Conservation (phyloP, 108 stramenopile genomes). For the Skeletonema grethae region DNA sequence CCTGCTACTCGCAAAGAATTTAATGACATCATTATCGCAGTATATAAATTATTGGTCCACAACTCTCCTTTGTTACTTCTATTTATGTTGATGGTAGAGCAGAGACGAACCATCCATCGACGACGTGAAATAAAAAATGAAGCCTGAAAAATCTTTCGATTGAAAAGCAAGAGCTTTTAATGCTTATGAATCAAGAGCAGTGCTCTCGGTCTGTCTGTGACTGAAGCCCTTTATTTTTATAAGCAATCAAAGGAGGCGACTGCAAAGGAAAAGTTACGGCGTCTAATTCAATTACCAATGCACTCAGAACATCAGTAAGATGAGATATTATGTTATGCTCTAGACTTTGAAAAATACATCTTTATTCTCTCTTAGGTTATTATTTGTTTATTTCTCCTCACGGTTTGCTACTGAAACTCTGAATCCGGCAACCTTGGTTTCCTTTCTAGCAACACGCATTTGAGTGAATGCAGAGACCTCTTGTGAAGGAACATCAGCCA, state of each 20-base stretch:
- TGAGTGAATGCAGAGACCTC: slow-evolving; percentile 72
- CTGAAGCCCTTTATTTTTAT: no score
- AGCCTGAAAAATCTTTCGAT: no score
- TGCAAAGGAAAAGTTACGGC: no score
- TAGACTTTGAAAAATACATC: slow-evolving; percentile 6
- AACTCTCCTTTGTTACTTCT: background rate
- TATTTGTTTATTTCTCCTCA: slow-evolving; percentile 82
- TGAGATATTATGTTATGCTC: no score
- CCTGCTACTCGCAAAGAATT: slow-evolving; percentile 18
- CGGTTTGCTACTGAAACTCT: slow-evolving; percentile 71
- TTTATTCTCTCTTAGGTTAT: slow-evolving; percentile 21
- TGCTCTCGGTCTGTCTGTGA: no score
- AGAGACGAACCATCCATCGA: no score
- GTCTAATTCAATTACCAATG: no score
- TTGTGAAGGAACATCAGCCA: slow-evolving; percentile 86
- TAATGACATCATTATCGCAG: background rate
- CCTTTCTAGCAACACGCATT: slow-evolving; percentile 80
- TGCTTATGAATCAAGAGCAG: no score
- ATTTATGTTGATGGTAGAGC: no score
- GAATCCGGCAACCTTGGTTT: slow-evolving; percentile 84
- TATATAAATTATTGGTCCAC: background rate
- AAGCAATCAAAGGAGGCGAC: no score
- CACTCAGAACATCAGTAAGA: background rate
- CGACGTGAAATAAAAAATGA: no score
- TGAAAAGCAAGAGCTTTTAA: no score